Percentiles rank a stretch among this genome's conserved stretches.
These are phyloP conservation scores for Globisporangium cederbergense DNA, from an alignment of 352 stramenopile genomes.

Conservation along the genomic window DNA sequence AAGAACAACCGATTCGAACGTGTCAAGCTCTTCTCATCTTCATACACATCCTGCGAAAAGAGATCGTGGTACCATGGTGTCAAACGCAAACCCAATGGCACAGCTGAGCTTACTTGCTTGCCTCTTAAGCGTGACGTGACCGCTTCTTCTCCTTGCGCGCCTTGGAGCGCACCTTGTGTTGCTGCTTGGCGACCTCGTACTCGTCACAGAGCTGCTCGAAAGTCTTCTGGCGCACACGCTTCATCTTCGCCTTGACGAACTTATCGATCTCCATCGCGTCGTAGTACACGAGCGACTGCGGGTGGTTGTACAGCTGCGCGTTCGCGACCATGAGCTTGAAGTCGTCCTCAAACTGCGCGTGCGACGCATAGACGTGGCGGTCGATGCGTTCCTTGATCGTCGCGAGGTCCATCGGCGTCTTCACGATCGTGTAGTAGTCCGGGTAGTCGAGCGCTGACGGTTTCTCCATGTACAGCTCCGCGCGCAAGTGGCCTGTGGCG, in stretches of 20 bases:
- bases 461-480: conserved; percentile 76
- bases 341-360: conserved; percentile 73
- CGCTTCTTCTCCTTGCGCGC: conserved; percentile 80
- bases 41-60: too few species aligned
- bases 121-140: conserved; percentile 34
- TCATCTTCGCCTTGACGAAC: conserved; percentile 78
- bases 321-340: conserved; percentile 86
- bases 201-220: conserved; percentile 50
- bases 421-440: conserved; percentile 90
- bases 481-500: conserved; percentile 55
- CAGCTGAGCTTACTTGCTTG: not conserved
- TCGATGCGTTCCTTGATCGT: conserved; percentile 86
- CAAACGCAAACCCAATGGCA: too few species aligned
- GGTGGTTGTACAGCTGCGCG: conserved; percentile 85
- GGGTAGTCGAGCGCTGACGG: conserved; percentile 78
- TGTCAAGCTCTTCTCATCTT: too few species aligned
- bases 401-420: conserved; percentile 79
- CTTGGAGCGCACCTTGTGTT: conserved; percentile 75
- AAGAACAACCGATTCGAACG: not conserved
- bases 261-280: conserved; percentile 85
- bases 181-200: conserved; percentile 75
- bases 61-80: too few species aligned
- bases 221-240: conserved; percentile 59
- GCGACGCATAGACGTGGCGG: conserved; percentile 53
- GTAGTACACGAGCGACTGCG: conserved; percentile 77